phyloP scores from a whole-genome alignment of 495 filamentous ascomycete species.

The Penicillium ucsense region DNA sequence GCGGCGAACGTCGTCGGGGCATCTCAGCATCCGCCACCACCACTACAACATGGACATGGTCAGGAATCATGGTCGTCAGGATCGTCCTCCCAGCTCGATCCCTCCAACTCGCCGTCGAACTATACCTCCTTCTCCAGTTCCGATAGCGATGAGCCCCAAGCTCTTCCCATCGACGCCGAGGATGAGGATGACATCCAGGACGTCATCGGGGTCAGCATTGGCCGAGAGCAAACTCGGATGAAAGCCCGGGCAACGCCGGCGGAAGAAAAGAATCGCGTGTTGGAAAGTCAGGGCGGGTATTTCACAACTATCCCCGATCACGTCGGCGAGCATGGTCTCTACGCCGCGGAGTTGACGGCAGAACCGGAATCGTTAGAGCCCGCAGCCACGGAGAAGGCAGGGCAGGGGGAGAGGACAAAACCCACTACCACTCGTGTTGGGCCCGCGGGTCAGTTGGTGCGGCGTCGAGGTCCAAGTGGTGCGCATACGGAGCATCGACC shows the following conservation, averaged over 20 bases:
- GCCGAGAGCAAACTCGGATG: conserved; percentile 59
- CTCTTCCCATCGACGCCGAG: conserved; percentile 4
- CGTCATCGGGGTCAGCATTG: conserved; percentile 71
- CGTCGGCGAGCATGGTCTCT: conserved; percentile 21
- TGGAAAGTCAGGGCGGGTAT: conserved; percentile 48
- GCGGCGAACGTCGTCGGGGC: too few species aligned
- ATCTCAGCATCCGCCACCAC: neutral
- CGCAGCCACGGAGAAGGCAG: neutral
- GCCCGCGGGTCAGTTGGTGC: neutral
- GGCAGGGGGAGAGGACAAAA: neutral
- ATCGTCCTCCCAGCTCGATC: conserved; percentile 11
- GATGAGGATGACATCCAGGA: conserved; percentile 43
- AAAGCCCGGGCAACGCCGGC: conserved; percentile 62
- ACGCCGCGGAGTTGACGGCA: conserved; percentile 22
- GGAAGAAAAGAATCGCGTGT: conserved; percentile 60
- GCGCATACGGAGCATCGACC: conserved; percentile 9
- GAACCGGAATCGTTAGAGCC: conserved; percentile 24
- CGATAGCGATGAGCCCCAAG: conserved; percentile 26
- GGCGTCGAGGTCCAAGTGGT: conserved; percentile 5
- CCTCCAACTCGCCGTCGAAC: conserved; percentile 15
- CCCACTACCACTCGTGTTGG: conserved; percentile 2
- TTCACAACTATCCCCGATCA: conserved; percentile 36
- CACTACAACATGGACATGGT: neutral
- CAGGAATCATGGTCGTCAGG: conserved; percentile 13
- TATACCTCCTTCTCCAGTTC: conserved; percentile 26